Base-by-base conservation (phyloP, 2,329 filamentous ascomycete species). In the Rhinocladiella similis region DNA sequence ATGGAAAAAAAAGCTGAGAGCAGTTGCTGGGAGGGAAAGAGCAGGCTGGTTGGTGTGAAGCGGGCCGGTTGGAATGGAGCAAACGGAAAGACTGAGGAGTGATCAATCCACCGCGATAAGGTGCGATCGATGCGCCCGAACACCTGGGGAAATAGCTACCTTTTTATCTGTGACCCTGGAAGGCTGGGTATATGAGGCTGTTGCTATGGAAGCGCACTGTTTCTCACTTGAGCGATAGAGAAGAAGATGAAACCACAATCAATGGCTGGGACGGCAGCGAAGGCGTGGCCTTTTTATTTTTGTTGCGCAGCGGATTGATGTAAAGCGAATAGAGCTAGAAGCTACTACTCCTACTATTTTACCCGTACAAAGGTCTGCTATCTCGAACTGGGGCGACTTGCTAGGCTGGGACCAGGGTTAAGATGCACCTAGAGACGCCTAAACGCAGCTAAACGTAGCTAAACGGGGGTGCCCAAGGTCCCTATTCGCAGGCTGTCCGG, bases 401-500 rank as follows among this genome's bases (percentile, higher is more conserved):
- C 29, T 12, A 33, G 29, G 29, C 29, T 7, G 6, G 29, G 25
- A 16, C 43, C 25, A 46, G 43, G 25, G n/a, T 16, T 25, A 14
- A n/a, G n/a, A 46, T 20, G 20, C 20, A 46, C 22, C 20, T n/a
- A n/a, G n/a, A 46, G 20, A 10, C 20, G 29, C 22, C 20, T n/a
- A 27, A n/a, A 16, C n/a, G 22, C 20, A 46, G 43, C n/a, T 25
- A 20, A 46, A 27, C 10, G 22, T 22, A 29, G 20, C 43, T 46
- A 46, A 27, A 29, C 29, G 29, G 14, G 9, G 19, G 19, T 14
- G 14, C 22, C 20, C 43, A 25, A 9, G 5, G 20, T n/a, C 13
- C 19, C 20, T 27, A 62, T 54, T 62, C 50, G 59, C 50, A 39
- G 16, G 42, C 7, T 9, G n/a, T 43, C 39, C 41, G 7, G 20